Evolutionary conservation across 257 asterid genomes (phyloP).

Genomic region (Penstemon newberryi): DNA sequence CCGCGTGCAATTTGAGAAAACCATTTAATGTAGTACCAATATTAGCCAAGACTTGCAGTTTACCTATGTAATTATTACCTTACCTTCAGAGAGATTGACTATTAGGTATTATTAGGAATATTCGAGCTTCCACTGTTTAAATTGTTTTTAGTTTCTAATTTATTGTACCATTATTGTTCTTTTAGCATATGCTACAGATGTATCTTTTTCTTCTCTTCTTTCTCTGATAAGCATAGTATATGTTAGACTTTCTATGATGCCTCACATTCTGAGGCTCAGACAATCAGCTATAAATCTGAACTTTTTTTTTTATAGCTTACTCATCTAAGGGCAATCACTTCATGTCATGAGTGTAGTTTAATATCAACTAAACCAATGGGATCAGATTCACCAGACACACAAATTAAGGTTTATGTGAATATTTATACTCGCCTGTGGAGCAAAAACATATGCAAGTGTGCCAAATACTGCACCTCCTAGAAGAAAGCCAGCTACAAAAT

Average conservation of each 20-base stretch:
- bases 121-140: neutral
- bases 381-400: constrained; percentile 21
- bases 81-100: no score
- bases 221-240: neutral
- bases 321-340: constrained; percentile 15
- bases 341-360: constrained; percentile 9
- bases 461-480: constrained; percentile 91
- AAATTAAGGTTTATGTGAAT: constrained; percentile 18
- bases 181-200: neutral
- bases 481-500: constrained; percentile 82
- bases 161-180: neutral
- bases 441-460: constrained; percentile 72
- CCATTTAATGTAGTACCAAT: no score
- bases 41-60: neutral
- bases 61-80: neutral
- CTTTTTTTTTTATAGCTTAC: constrained; percentile 12
- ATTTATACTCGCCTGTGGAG: constrained; percentile 71
- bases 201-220: neutral
- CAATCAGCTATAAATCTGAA: constrained; percentile 16
- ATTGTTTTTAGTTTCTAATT: neutral
- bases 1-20: no score
- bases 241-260: neutral
- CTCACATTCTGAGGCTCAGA: neutral
- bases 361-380: constrained; percentile 21
- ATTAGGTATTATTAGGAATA: neutral